Conservation (phyloP, 23 red algal genomes). For the Gracilaria gracilis region DNA sequence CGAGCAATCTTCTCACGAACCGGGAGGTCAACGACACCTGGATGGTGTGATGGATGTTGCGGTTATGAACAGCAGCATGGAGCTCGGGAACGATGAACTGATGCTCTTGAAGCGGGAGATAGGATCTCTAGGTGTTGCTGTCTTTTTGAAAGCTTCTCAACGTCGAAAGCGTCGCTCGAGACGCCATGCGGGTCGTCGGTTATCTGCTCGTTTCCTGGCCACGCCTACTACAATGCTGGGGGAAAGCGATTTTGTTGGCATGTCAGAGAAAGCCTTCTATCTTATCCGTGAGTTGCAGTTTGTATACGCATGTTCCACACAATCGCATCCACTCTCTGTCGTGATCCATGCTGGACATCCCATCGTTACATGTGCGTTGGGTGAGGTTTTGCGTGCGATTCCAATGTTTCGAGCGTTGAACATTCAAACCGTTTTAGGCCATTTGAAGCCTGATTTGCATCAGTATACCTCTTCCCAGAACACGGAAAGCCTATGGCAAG, state of each 20-base stretch:
- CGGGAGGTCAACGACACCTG: background rate
- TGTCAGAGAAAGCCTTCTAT: conserved; percentile 52
- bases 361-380: conserved; percentile 36
- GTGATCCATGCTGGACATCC: conserved; percentile 65
- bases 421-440: conserved; percentile 39
- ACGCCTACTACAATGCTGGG: background rate
- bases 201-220: background rate
- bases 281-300: conserved; percentile 58
- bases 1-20: background rate
- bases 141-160: conserved; percentile 24
- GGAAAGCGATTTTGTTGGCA: conserved; percentile 28
- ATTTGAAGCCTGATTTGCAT: background rate
- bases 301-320: conserved; percentile 57
- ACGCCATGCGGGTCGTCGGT: background rate
- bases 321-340: conserved; percentile 31
- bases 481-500: conserved; percentile 29
- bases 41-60: background rate
- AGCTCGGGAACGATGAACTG: conserved; percentile 25
- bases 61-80: background rate
- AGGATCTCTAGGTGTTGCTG: conserved; percentile 44
- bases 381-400: conserved; percentile 45
- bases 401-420: conserved; percentile 48
- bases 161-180: conserved; percentile 16
- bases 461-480: background rate
- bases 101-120: conserved; percentile 33